Evolutionary conservation across 495 filamentous ascomycete species (phyloP), one percentile per base, ranked within the genome.

Genomic region (Lasiosphaeria hispida): DNA sequence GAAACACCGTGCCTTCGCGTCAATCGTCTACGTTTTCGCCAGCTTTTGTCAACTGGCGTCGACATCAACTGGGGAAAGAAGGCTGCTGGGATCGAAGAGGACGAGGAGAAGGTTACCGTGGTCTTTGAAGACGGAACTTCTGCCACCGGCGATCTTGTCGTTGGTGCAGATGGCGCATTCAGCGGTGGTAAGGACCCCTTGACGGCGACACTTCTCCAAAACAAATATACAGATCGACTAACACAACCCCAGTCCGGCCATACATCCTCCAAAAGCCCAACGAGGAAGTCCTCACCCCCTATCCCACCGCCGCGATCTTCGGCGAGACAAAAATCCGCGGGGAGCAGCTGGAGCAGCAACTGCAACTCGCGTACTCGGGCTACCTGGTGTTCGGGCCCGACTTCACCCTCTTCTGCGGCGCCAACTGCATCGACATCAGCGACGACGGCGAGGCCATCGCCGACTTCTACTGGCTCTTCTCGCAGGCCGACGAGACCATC

Each of bases 41-140:
- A 68, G 44, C 66, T 69, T 55, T 65, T 78, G 9, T 57, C 59
- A 15, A 63, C 62, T 10, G 23, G 59, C 14, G 40, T 77, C 1
- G 59, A 70, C 4, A 69, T 78, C 9, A 63, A 66, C 11, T 77
- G 67, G 64, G 67, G 65, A 10, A 78, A 72, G 51, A 36, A 44
- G 43, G 61, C 65, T 10, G 19, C 48, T 7, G 30, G 41, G 15
- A 57, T 75, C 9, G 68, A 70, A 53, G 62, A 71, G 38, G 59
- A 48, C 10, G 72, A 49, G 19, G 81, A 73, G 45, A 79, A 82
- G 64, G 72, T 89, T 35, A 83, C 78, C 41, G 83, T 82, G 40
- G 84, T 83, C 68, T 92, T 91, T 78, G 84, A 84, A 36, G 89
- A 91, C 66, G 83, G 84, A 48, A 79, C 80, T 14, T 83, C 83